Base-by-base conservation (phyloP, 2,329 filamentous ascomycete species). In the Periconia sp. region DNA sequence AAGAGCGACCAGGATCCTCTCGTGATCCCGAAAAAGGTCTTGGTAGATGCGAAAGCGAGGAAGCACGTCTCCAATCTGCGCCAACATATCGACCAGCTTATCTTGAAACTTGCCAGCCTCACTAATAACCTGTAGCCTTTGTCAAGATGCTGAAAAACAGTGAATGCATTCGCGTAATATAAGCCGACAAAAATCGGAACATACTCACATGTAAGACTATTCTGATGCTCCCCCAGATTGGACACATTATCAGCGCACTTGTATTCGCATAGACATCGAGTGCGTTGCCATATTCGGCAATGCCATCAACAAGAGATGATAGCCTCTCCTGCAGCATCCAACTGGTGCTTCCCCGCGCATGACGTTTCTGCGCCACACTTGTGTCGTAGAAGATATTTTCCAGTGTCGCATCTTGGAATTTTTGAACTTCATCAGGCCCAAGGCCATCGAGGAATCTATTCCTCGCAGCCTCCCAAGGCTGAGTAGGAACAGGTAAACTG, bases 301-400 rank as follows among this genome's bases (percentile, higher is more conserved):
- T 44, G 5, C 40, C 43, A 5, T 54, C 43, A 1, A 51, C 40
- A 4, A 58, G 36, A 2, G 55, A 52, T 8, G 45, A 22, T 2
- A 60, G 17, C 17, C 46, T 50, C 19, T 53, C 44, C 17, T 57
- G 58, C 10, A 54, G 12, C 1, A 43, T 25, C 39, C 50, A 55
- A 12, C 22, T 35, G 13, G 24, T 47, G 41, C 55, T 59, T 2
- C 33, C 35, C 5, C 36, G 18, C n/a, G 43, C 42, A 37, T 59
- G 44, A 19, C 23, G 44, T 26, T 52, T 55, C 31, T 63, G 49
- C 7, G 50, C 28, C 24, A 43, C 28, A 30, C 52, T 59, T 4
- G 59, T 54, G 19, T 46, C 31, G 26, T 59, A 61, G 44, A 61
- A 59, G 5, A 57, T 12, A 34, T 55, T 59, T 26, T 63, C 57